Base-by-base conservation (phyloP, 129 eudicot species). In the Chrysanthemum lavandulifolium region DNA sequence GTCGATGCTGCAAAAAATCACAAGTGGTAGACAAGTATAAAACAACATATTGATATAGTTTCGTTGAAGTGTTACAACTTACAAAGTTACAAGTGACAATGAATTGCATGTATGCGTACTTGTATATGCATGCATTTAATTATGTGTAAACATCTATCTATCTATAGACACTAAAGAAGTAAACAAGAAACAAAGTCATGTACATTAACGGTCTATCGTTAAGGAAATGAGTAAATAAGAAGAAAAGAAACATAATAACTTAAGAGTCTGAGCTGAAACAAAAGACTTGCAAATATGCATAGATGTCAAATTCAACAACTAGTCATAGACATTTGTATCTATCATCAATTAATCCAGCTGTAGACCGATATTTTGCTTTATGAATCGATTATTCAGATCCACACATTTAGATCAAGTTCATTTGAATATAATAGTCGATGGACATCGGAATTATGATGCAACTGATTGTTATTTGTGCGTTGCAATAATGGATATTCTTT, bases 211-310 rank as follows among this genome's bases (percentile, higher is more conserved):
- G 54, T 13, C 64, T 64, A 52, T 64, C 6, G 61, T 9, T 53
- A 29, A 33, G 72, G 72, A 53, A 57, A 65, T 53, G 66, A 55
- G 66, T 10, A 75, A 75, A 58, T 75, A 65, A 55, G 65, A 75
- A 65, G 73, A 55, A 14, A 75, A 75, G 65, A 54, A 58, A 75
- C 55, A 2, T 33, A 54, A 10, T 15, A 40, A 53, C 36, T 53
- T 65, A 18, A 23, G 72, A 36, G 8, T 52, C 56, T 54, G 66
- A 65, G 66, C 49, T 65, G 73, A 14, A 55, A 55, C 49, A 65
- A 65, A 74, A 19, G 29, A 53, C 53, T 31, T 51, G 19, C 71
- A 63, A 52, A 74, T 31, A 51, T 62, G 52, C 10, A 72, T 72
- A 48, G 56, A 72, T 73, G 69, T 21, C 19, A 16, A 0, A 31